A percentile compares a stretch with the other conserved stretches of the same genome.
Evolutionary conservation across 2,329 filamentous ascomycete genomes (phyloP).

Genomic region (Plenodomus biglobosus): DNA sequence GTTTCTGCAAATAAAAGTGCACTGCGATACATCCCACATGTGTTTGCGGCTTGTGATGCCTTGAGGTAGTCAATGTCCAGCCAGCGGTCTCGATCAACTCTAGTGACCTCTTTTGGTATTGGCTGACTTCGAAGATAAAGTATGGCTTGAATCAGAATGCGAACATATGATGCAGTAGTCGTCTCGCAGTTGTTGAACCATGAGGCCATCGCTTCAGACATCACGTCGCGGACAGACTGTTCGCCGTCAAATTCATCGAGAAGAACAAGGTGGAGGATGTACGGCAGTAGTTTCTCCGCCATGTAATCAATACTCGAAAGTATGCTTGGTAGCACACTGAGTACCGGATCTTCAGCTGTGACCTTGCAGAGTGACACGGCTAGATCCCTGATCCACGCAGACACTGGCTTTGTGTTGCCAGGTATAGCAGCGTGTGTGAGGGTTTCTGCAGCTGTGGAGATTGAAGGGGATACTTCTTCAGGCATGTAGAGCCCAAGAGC

Average conservation of each 20-base stretch:
- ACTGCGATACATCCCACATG: slow-evolving; percentile 83
- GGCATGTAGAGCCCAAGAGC: slow-evolving; percentile 31
- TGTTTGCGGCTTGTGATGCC: slow-evolving; percentile 70
- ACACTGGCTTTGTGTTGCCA: slow-evolving; percentile 18
- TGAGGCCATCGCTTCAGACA: slow-evolving; percentile 66
- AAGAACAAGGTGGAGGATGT: slow-evolving; percentile 80
- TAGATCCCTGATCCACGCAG: slow-evolving; percentile 64
- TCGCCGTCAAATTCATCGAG: slow-evolving; percentile 66
- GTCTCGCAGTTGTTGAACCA: slow-evolving; percentile 61
- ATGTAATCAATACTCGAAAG: slow-evolving; percentile 68
- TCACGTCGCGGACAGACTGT: slow-evolving; percentile 54
- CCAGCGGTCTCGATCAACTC: slow-evolving; percentile 79
- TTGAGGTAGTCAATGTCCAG: slow-evolving; percentile 76
- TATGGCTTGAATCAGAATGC: slow-evolving; percentile 74
- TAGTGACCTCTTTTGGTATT: slow-evolving; percentile 72
- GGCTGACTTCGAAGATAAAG: slow-evolving; percentile 86
- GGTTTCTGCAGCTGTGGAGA: slow-evolving; percentile 7
- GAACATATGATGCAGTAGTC: slow-evolving; percentile 62
- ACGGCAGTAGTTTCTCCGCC: slow-evolving; percentile 75
- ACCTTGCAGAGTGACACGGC: slow-evolving; percentile 56
- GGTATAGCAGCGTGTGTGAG: slow-evolving; percentile 23
- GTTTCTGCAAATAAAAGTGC: slow-evolving; percentile 83
- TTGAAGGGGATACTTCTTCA: slow-evolving; percentile 6
- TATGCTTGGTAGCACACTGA: slow-evolving; percentile 68
- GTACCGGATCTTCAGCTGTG: slow-evolving; percentile 64